Conservation (phyloP, 768 basidiomycete species). For the Trametes cubensis region DNA sequence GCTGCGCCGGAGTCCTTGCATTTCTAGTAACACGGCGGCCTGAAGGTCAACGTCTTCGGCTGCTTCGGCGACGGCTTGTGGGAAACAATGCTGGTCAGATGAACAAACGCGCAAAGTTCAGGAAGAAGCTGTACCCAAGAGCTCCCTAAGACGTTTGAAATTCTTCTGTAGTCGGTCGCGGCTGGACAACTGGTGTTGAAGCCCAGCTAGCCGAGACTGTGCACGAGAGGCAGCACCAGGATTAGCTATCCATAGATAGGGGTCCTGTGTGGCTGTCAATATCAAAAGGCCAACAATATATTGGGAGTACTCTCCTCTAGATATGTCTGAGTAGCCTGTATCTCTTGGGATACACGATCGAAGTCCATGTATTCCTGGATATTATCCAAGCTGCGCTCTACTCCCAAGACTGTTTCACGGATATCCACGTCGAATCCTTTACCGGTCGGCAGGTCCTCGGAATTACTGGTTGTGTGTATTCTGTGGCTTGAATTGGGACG, state of each 20-base stretch:
- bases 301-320: not conserved
- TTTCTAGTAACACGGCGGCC: conserved; percentile 16
- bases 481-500: too few relatives aligned
- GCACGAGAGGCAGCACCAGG: conserved; percentile 15
- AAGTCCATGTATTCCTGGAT: not conserved
- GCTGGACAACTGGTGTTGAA: conserved; percentile 20
- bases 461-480: too few relatives aligned
- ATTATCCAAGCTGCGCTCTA: conserved; percentile 1
- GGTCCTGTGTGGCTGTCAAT: not conserved
- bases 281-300: not conserved
- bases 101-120: not conserved
- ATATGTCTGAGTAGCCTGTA: not conserved
- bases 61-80: conserved; percentile 17
- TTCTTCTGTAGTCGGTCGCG: conserved; percentile 1
- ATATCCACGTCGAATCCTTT: not conserved
- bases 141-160: conserved; percentile 13
- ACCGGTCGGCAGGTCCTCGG: not conserved
- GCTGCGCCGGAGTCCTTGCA: conserved; percentile 13
- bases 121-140: conserved; percentile 2
- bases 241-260: conserved; percentile 10
- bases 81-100: not conserved
- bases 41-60: conserved; percentile 14
- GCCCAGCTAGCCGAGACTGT: conserved; percentile 15
- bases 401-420: not conserved
- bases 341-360: not conserved